Evolutionary conservation across 345 rosid species (phyloP), one percentile per base, ranked within the genome.

Genomic region (Citrus hindsii): DNA sequence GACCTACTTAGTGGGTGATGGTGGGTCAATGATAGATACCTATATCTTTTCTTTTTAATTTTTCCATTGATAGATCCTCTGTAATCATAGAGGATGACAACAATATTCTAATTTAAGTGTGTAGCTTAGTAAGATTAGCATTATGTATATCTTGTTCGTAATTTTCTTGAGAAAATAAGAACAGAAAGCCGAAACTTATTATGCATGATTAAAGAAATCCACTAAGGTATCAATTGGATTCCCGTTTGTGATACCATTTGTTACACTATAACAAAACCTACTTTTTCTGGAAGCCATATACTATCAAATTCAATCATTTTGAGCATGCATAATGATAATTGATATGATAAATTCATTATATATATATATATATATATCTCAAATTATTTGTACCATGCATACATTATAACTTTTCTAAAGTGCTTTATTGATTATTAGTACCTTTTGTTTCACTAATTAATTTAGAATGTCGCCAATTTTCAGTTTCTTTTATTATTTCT

Each of bases 11-110:
- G 72, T 79, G 73, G 67, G 72, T 68, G 67, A 77, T 79, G 83
- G 89, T 76, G 84, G 84, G 83, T 72, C 85, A 67, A 74, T 65
- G 60, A 46, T 3, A 3, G 13, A 73, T 67, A 35, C 75, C 73
- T 67, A 56, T 35, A 32, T 65, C 40, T 13, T 58, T 66, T 22
- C 24, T 18, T 61, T 76, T 56, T 25, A 55, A 22, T 16, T 74
- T 51, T 51, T 24, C 74, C 77, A 73, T 53, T 76, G 33, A 78
- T 75, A 74, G 81, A 65, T 82, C 80, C 51, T 74, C 51, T 69
- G 74, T 48, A 74, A 71, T 14, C 42, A 82, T 60, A 73, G 73
- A 60, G 19, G 61, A 4, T 18, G 1, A 8, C 21, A 74, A 71
- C 10, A 78, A 25, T 77, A 59, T 25, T 56, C 53, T 74, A 74